A percentile compares a stretch with the other conserved stretches of the same genome.
phyloP scores from a whole-genome alignment of 805 yeast species.

The Candida incommunis region DNA sequence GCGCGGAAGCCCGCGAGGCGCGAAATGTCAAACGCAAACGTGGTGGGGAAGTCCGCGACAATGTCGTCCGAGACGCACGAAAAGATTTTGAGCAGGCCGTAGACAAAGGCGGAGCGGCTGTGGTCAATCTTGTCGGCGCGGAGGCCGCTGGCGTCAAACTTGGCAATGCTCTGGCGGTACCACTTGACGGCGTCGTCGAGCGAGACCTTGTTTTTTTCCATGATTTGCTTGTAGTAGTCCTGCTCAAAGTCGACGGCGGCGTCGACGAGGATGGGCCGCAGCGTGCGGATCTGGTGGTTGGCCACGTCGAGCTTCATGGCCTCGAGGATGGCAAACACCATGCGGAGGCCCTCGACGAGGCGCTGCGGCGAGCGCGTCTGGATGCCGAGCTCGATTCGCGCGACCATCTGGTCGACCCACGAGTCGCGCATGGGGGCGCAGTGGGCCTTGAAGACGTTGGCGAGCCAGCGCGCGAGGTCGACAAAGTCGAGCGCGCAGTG shows the following conservation, averaged over 20 bases:
- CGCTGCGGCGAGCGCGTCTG: constrained; percentile 27
- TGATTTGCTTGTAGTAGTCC: constrained; percentile 45
- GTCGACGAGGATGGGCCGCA: constrained; percentile 72
- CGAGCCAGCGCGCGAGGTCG: constrained; percentile 58
- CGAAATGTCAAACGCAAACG: constrained; percentile 74
- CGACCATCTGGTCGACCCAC: constrained; percentile 75
- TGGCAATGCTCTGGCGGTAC: constrained; percentile 32
- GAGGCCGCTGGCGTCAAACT: constrained; percentile 1
- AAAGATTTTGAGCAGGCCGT: constrained; percentile 34
- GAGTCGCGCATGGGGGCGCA: constrained; percentile 93
- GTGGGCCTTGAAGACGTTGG: constrained; percentile 66
- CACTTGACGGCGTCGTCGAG: constrained; percentile 50
- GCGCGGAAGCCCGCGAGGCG: constrained; percentile 66
- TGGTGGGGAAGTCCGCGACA: constrained; percentile 71
- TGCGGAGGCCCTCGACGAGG: constrained; percentile 62
- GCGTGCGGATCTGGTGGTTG: constrained; percentile 77
- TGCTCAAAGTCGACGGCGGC: constrained; percentile 83
- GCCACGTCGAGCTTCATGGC: constrained; percentile 94
- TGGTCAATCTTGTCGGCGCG: constrained; percentile 6
- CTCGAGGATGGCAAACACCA: constrained; percentile 71
- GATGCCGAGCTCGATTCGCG: constrained; percentile 33
- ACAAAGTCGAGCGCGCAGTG: constrained; percentile 56
- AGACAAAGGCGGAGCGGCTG: constrained; percentile 12
- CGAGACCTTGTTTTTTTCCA: constrained; percentile 38
- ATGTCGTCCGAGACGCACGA: constrained; percentile 53